Conservation (phyloP, 2,329 filamentous ascomycete genomes). For the Aspergillus brasiliensis region DNA sequence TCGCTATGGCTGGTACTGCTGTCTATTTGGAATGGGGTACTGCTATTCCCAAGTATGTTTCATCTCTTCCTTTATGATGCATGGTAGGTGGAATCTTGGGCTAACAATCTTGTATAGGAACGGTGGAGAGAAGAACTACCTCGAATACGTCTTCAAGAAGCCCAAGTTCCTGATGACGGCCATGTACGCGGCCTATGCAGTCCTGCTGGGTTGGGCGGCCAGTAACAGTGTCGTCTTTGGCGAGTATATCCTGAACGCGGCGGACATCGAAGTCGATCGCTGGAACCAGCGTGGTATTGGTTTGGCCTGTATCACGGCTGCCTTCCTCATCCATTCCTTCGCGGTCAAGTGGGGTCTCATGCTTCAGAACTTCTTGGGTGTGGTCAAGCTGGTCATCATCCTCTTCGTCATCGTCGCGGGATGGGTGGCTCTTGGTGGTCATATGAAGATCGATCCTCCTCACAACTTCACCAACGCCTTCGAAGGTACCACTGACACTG, state of each 20-base stretch:
- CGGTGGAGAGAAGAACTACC: slow-evolving; percentile 58
- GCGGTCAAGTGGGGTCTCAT: slow-evolving; percentile 52
- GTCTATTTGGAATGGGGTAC: slow-evolving; percentile 55
- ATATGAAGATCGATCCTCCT: slow-evolving; percentile 39
- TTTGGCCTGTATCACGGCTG: slow-evolving; percentile 49
- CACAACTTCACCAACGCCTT: slow-evolving; percentile 44
- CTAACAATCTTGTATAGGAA: slow-evolving; percentile 36
- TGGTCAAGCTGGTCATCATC: slow-evolving; percentile 54
- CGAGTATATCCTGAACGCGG: slow-evolving; percentile 54
- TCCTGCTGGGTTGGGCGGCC: slow-evolving; percentile 55
- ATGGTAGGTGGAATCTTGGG: background rate
- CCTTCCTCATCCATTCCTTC: slow-evolving; percentile 52
- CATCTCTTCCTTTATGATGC: background rate
- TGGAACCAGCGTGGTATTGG: slow-evolving; percentile 56
- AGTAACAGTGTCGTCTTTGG: slow-evolving; percentile 57
- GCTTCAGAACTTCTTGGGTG: slow-evolving; percentile 53
- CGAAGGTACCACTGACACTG: slow-evolving; percentile 39
- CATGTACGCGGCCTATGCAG: slow-evolving; percentile 55
- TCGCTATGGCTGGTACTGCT: slow-evolving; percentile 49
- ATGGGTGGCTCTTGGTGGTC: slow-evolving; percentile 43
- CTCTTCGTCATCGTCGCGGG: slow-evolving; percentile 50
- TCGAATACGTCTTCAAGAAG: slow-evolving; percentile 55
- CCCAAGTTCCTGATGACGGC: slow-evolving; percentile 57
- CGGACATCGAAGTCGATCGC: slow-evolving; percentile 42
- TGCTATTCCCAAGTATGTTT: slow-evolving; percentile 47